Conservation (phyloP, 2,329 filamentous ascomycete species). For the Gaeumannomyces tritici region DNA sequence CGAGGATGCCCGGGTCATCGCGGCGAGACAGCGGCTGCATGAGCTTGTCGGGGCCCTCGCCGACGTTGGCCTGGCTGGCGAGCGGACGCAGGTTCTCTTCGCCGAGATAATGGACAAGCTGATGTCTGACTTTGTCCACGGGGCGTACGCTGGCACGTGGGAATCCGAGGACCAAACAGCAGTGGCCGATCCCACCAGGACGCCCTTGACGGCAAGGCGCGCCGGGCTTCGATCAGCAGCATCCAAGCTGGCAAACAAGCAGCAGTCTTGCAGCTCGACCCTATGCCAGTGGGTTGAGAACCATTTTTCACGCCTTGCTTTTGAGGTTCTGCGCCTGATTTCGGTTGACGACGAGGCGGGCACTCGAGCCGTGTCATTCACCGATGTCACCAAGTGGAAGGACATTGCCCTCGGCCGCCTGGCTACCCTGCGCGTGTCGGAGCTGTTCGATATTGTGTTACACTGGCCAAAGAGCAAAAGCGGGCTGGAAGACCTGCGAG, state of each 20-base stretch:
- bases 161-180: conserved; percentile 13
- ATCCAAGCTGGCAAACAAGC: conserved; percentile 15
- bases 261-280: conserved; percentile 46
- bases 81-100: conserved; percentile 60
- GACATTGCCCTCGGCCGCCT: conserved; percentile 60
- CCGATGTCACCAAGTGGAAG: conserved; percentile 59
- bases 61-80: conserved; percentile 58
- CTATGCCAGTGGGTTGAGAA: conserved; percentile 61
- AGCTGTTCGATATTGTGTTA: conserved; percentile 72
- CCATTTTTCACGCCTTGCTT: conserved; percentile 53
- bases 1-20: not conserved
- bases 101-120: conserved; percentile 60
- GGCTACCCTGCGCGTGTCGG: conserved; percentile 57
- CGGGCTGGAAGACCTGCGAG: conserved; percentile 64
- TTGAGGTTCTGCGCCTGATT: conserved; percentile 46
- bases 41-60: conserved; percentile 48
- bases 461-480: conserved; percentile 63
- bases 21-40: conserved; percentile 36
- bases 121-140: conserved; percentile 53
- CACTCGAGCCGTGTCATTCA: conserved; percentile 32
- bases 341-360: conserved; percentile 11
- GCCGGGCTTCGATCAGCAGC: conserved; percentile 7
- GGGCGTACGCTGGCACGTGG: conserved; percentile 57
- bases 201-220: not conserved
- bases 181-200: conserved; percentile 3